Conservation (phyloP, 2,329 filamentous ascomycete genomes). For the Pleurostoma richardsiae region DNA sequence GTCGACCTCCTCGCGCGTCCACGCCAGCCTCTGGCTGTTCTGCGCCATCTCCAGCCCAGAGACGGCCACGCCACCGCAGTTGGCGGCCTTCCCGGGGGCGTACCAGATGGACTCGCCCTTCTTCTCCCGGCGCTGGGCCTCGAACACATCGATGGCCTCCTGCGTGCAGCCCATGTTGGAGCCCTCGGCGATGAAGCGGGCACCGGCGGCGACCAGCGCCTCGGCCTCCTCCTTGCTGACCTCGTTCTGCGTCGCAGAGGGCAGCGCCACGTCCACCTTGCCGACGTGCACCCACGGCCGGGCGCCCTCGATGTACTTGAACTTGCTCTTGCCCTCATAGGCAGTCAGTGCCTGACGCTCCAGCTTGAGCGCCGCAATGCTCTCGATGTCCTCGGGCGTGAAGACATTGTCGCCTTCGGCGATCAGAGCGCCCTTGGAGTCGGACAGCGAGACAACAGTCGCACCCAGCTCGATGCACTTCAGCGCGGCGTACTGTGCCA, state of each 20-base stretch:
- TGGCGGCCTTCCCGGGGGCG: slow-evolving; percentile 93
- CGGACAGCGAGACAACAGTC: slow-evolving; percentile 86
- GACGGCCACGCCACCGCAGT: slow-evolving; percentile 95
- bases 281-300: slow-evolving; percentile 90
- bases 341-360: slow-evolving; percentile 76
- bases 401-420: slow-evolving; percentile 67
- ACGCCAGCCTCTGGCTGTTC: slow-evolving; percentile 82
- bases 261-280: slow-evolving; percentile 85
- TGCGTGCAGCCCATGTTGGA: slow-evolving; percentile 99
- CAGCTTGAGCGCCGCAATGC: slow-evolving; percentile 83
- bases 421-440: slow-evolving; percentile 82
- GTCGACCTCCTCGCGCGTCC: slow-evolving; percentile 89
- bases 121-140: slow-evolving; percentile 69
- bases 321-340: slow-evolving; percentile 55
- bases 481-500: slow-evolving; percentile 94
- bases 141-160: slow-evolving; percentile 90
- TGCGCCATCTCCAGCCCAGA: slow-evolving; percentile 99
- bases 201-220: slow-evolving; percentile 70
- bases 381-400: slow-evolving; percentile 71
- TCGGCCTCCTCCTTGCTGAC: slow-evolving; percentile 87
- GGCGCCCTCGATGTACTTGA: slow-evolving; percentile 81
- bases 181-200: slow-evolving; percentile 87
- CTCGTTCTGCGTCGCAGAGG: slow-evolving; percentile 96
- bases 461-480: slow-evolving; percentile 96
- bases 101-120: slow-evolving; percentile 79